Base-by-base conservation (phyloP, 257 asterid genomes). In the Nicotiana paniculata region DNA sequence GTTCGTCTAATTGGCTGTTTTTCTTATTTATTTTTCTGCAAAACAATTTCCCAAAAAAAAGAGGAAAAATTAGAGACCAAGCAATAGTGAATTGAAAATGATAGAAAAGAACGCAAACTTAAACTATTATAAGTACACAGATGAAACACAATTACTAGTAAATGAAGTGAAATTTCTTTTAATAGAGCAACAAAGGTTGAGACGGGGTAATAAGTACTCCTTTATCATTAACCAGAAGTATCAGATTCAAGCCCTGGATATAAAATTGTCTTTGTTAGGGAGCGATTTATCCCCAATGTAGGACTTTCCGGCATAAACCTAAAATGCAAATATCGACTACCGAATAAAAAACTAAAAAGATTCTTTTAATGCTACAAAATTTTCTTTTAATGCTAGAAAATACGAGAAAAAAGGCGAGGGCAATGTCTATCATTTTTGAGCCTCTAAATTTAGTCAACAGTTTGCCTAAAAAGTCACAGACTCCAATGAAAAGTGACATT, bases 11-110 rank as follows among this genome's bases (percentile, higher is more conserved):
- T 39, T 80, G 67, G 9, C 30, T 21, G 62, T 72, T 82, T 46
- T 84, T 65, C 88, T 79, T 86, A 68, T 37, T 53, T 81, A 26
- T 59, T 81, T 86, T 85, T 70, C 94, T 86, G 86, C 85, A 85
- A 30, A 77, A 53, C 48, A 32, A 30, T 43, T 12, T 35, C 15
- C 70, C 1, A 58, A 68, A 82, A 43, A 43, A 35, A 33, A 3
- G 32, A 28, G 51, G 39, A 62, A 16, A 32, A 39, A n/a, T 62
- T 2, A 43, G 8, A 4, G 5, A 72, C 0, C 33, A 69, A 69
- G 72, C 37, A 28, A 65, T 46, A 35, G 3, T 17, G 77, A 77
- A 17, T 4, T 26, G 43, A 65, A 48, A 65, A 26, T 30, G n/a
- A 13, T 13, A 66, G 18, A 66, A 66, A 37, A 6, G 24, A 24